A percentile compares a stretch with the other conserved stretches of the same genome.
Evolutionary conservation across 2,329 filamentous ascomycete species (phyloP).

Genomic region (Mycosphaerelloides madeirae): DNA sequence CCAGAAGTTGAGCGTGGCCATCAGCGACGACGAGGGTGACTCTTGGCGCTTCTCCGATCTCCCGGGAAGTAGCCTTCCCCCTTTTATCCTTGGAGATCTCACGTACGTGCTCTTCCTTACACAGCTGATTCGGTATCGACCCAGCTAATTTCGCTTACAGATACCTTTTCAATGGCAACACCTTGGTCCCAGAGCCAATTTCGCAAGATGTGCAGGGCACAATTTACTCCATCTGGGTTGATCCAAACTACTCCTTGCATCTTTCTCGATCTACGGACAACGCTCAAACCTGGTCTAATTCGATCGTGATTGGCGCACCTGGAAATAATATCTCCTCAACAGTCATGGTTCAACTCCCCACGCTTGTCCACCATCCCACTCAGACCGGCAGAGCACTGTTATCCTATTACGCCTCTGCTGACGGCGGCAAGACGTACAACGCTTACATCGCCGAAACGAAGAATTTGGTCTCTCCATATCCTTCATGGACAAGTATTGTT

Average conservation of each 20-base stretch:
- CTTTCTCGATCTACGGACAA: conserved; percentile 1
- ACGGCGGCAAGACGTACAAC: conserved; percentile 3
- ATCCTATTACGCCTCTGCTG: conserved; percentile 5
- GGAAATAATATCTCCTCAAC: background rate
- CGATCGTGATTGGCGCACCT: conserved; percentile 5
- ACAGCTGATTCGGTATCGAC: background rate
- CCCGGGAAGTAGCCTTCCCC: background rate
- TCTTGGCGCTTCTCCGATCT: conserved; percentile 1
- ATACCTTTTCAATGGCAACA: conserved; percentile 3
- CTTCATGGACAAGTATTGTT: conserved; percentile 4
- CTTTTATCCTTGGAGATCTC: conserved; percentile 3
- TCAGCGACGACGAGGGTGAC: conserved; percentile 4
- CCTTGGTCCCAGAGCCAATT: conserved; percentile 3
- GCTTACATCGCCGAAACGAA: conserved; percentile 7
- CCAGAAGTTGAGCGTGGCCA: conserved; percentile 5
- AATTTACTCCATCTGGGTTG: conserved; percentile 3
- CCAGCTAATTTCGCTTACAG: background rate
- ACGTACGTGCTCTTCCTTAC: background rate
- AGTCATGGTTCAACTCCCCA: conserved; percentile 5
- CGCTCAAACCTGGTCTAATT: conserved; percentile 2
- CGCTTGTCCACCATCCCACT: conserved; percentile 3
- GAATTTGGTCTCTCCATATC: background rate
- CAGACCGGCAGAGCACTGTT: conserved; percentile 2
- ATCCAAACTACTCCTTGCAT: background rate
- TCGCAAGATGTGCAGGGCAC: conserved; percentile 1